phyloP scores from a whole-genome alignment of 139 green algal species.

The Chlamydomonas sphaeroides region DNA sequence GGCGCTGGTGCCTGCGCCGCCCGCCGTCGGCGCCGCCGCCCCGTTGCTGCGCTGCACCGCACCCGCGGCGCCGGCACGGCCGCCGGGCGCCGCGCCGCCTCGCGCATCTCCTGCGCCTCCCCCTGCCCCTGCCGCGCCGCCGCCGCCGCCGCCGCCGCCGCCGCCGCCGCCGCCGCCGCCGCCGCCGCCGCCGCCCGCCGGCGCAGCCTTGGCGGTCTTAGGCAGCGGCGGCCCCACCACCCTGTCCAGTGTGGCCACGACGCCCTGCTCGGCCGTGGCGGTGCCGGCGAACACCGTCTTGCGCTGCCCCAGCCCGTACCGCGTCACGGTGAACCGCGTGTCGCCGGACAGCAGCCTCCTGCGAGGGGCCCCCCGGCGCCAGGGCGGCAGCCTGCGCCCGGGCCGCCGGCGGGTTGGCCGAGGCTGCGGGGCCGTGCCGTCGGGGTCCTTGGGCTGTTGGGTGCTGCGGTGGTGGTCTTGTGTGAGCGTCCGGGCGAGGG shows the following conservation, averaged over 20 bases:
- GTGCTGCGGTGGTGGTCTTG: too few species aligned
- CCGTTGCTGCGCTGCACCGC: too few species aligned
- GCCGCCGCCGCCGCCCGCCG: background rate
- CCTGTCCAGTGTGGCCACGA: background rate
- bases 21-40: too few species aligned
- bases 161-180: background rate
- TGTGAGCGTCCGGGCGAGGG: too few species aligned
- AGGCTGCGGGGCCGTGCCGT: too few species aligned
- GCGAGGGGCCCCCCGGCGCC: too few species aligned
- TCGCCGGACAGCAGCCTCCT: too few species aligned
- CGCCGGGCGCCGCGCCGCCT: background rate
- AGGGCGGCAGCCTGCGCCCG: too few species aligned
- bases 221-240: constrained; percentile 24
- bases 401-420: too few species aligned
- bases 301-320: constrained; percentile 20
- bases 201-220: background rate
- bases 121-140: background rate
- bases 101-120: background rate
- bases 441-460: too few species aligned
- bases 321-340: too few species aligned
- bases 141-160: background rate
- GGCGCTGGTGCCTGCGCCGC: too few species aligned
- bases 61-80: background rate
- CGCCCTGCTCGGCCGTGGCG: background rate
- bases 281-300: constrained; percentile 18